phyloP scores from a whole-genome alignment of 805 yeast species.

The Metschnikowia vanudenii region DNA sequence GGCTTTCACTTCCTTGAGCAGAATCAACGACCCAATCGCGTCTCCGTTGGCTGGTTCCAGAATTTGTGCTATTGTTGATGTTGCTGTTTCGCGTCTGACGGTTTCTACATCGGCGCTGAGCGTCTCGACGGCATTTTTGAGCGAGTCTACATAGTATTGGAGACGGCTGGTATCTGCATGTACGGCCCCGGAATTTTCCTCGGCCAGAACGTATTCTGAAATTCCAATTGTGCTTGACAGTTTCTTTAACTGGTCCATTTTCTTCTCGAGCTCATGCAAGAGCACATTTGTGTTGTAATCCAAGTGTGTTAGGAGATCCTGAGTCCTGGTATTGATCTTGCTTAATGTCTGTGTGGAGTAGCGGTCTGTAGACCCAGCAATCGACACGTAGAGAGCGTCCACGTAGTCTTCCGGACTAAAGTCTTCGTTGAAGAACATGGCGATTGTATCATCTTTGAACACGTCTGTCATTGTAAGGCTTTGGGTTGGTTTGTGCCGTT shows the following conservation, averaged over 20 bases:
- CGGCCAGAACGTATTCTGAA: conserved; percentile 21
- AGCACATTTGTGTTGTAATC: conserved; percentile 63
- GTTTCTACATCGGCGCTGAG: conserved; percentile 33
- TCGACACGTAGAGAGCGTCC: conserved; percentile 55
- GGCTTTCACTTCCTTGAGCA: conserved; percentile 43
- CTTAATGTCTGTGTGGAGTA: conserved; percentile 37
- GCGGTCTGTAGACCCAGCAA: conserved; percentile 23
- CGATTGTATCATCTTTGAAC: conserved; percentile 40
- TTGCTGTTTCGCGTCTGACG: conserved; percentile 3
- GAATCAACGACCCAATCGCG: conserved; percentile 37
- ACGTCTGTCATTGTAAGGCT: conserved; percentile 6
- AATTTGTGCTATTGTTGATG: neutral
- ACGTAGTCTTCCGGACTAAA: conserved; percentile 65
- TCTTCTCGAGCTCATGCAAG: conserved; percentile 50
- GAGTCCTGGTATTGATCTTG: conserved; percentile 47
- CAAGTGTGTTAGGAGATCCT: conserved; percentile 54
- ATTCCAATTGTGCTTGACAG: conserved; percentile 52
- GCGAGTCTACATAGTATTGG: conserved; percentile 63
- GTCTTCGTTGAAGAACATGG: conserved; percentile 67
- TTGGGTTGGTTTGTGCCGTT: neutral
- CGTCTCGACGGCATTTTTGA: conserved; percentile 57
- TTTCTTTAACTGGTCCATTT: conserved; percentile 47
- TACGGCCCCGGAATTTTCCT: neutral
- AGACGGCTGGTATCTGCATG: conserved; percentile 49
- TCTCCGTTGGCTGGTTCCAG: conserved; percentile 1